phyloP scores from a whole-genome alignment of 169 alveolate species.

The Plasmodium sp. region DNA sequence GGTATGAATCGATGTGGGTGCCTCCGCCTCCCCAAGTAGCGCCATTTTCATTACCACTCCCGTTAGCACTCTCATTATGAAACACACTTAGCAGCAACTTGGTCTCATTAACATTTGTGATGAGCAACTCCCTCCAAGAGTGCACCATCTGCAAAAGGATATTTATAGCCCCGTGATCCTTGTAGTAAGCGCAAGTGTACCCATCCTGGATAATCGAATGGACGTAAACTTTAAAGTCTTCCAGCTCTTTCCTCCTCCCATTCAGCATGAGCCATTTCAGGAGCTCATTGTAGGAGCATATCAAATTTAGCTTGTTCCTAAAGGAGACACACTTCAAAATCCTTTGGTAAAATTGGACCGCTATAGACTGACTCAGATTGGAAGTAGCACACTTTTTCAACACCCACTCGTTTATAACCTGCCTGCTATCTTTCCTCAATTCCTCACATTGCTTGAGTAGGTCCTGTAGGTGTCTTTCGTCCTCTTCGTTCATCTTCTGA shows the following conservation, averaged over 20 bases:
- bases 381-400: slow-evolving; percentile 12
- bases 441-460: slow-evolving; percentile 30
- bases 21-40: background rate
- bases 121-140: slow-evolving; percentile 9
- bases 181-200: slow-evolving; percentile 73
- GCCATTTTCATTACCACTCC: background rate
- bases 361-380: background rate
- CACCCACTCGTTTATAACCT: slow-evolving; percentile 38
- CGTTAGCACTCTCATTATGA: background rate
- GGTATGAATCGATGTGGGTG: background rate
- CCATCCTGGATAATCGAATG: slow-evolving; percentile 65
- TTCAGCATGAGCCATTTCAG: slow-evolving; percentile 1
- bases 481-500: background rate
- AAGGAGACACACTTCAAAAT: slow-evolving; percentile 44
- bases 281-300: slow-evolving; percentile 32
- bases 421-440: background rate
- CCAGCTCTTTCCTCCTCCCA: slow-evolving; percentile 9
- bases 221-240: slow-evolving; percentile 25
- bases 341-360: slow-evolving; percentile 20
- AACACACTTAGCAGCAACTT: slow-evolving; percentile 39
- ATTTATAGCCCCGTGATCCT: slow-evolving; percentile 54
- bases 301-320: slow-evolving; percentile 48
- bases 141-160: slow-evolving; percentile 55
- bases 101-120: slow-evolving; percentile 34
- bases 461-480: background rate